Evolutionary conservation across 2,329 filamentous ascomycete genomes (phyloP).

Genomic region (Aureobasidium vineae): DNA sequence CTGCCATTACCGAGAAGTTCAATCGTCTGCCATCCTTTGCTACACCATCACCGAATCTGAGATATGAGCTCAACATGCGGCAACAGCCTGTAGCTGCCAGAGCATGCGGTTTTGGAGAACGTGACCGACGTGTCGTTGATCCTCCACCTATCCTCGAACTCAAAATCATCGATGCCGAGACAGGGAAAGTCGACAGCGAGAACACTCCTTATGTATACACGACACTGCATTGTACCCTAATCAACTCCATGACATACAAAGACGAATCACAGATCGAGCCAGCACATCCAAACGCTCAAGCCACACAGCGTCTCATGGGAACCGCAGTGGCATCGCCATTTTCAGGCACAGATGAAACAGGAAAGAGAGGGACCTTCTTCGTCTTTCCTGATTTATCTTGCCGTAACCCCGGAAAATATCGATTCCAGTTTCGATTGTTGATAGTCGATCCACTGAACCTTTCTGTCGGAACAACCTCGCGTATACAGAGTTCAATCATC

Average conservation of each 20-base stretch:
- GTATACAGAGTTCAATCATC: slow-evolving; percentile 54
- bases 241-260: slow-evolving; percentile 63
- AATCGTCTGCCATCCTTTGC: slow-evolving; percentile 29
- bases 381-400: slow-evolving; percentile 81
- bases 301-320: slow-evolving; percentile 75
- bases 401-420: slow-evolving; percentile 71
- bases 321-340: slow-evolving; percentile 75
- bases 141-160: slow-evolving; percentile 80
- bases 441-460: slow-evolving; percentile 64
- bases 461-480: slow-evolving; percentile 52
- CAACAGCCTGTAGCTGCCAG: slow-evolving; percentile 76
- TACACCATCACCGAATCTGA: slow-evolving; percentile 33
- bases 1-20: slow-evolving; percentile 36
- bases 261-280: slow-evolving; percentile 61
- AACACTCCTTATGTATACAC: slow-evolving; percentile 60
- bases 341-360: slow-evolving; percentile 70
- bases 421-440: slow-evolving; percentile 71
- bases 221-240: slow-evolving; percentile 70
- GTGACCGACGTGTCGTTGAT: slow-evolving; percentile 77
- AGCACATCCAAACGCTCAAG: slow-evolving; percentile 56
- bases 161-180: slow-evolving; percentile 57
- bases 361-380: slow-evolving; percentile 76
- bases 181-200: slow-evolving; percentile 50
- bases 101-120: slow-evolving; percentile 79
- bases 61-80: slow-evolving; percentile 60